Evolutionary conservation across 2,329 filamentous ascomycete species (phyloP).

Genomic region (Hymenoscyphus infarciens): DNA sequence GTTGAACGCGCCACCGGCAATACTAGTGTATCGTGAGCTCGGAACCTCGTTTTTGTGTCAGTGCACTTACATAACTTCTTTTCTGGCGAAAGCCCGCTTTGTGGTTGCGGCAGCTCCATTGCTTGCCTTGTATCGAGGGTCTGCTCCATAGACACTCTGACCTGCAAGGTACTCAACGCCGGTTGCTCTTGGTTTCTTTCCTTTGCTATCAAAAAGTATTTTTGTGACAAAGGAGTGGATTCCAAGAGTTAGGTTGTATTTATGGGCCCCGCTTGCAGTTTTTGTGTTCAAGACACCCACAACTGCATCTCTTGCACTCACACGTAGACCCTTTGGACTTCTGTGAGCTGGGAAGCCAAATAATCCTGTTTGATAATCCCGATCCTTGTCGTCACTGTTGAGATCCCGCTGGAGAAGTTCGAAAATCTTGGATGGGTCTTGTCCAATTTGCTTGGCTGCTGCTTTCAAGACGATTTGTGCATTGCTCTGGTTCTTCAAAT

Average conservation of each 20-base stretch:
- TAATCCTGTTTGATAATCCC: conserved; percentile 25
- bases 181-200: conserved; percentile 35
- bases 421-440: conserved; percentile 20
- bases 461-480: conserved; percentile 20
- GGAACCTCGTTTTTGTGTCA: too few species aligned
- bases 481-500: conserved; percentile 15
- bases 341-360: conserved; percentile 29
- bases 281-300: conserved; percentile 26
- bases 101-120: conserved; percentile 21
- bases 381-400: conserved; percentile 24
- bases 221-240: conserved; percentile 38
- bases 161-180: conserved; percentile 43
- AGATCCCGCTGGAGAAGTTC: conserved; percentile 23
- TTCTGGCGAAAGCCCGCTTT: conserved; percentile 18
- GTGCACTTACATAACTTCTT: conserved; percentile 40
- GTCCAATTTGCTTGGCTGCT: conserved; percentile 19
- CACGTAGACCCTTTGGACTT: conserved; percentile 19
- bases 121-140: conserved; percentile 37
- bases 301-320: conserved; percentile 26
- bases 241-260: conserved; percentile 24
- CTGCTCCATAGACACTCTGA: conserved; percentile 41
- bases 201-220: conserved; percentile 37
- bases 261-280: conserved; percentile 15
- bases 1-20: conserved; percentile 44
- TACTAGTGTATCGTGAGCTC: not conserved